Percentiles rank a stretch among this genome's conserved stretches.
Conservation (phyloP, 1,139 yeast genomes). For the Pichia sp. region DNA sequence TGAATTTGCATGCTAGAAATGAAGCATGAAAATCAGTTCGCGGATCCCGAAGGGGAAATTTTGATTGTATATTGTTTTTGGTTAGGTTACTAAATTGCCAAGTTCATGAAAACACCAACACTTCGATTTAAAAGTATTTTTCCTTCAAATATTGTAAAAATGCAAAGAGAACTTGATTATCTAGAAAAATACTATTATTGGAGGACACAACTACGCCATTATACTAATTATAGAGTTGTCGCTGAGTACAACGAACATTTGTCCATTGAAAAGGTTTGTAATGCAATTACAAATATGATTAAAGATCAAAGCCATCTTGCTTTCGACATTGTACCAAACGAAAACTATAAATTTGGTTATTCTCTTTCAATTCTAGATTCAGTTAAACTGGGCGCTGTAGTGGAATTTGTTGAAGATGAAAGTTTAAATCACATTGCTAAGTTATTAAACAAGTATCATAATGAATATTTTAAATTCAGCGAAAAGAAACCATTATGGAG, state of each 20-base stretch:
- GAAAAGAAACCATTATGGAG: conserved; percentile 13
- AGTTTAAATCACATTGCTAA: neutral
- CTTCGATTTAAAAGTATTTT: too few species aligned
- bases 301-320: conserved; percentile 6
- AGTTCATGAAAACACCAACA: too few species aligned
- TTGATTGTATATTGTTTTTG: neutral
- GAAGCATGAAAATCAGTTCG: neutral
- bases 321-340: neutral
- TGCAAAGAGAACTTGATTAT: neutral
- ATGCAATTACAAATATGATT: conserved; percentile 8
- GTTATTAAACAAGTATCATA: neutral
- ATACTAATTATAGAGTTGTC: conserved; percentile 7
- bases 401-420: conserved; percentile 5
- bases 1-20: neutral
- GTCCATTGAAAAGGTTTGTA: conserved; percentile 2
- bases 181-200: conserved; percentile 9
- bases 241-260: conserved; percentile 5
- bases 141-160: neutral
- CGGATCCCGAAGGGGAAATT: neutral
- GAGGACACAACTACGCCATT: conserved; percentile 6
- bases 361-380: neutral
- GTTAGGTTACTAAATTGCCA: too few species aligned
- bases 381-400: conserved; percentile 9
- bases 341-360: neutral
- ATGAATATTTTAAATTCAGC: conserved; percentile 2